Base-by-base conservation (phyloP, 306 rosid species). In the Corylus heterophylla region DNA sequence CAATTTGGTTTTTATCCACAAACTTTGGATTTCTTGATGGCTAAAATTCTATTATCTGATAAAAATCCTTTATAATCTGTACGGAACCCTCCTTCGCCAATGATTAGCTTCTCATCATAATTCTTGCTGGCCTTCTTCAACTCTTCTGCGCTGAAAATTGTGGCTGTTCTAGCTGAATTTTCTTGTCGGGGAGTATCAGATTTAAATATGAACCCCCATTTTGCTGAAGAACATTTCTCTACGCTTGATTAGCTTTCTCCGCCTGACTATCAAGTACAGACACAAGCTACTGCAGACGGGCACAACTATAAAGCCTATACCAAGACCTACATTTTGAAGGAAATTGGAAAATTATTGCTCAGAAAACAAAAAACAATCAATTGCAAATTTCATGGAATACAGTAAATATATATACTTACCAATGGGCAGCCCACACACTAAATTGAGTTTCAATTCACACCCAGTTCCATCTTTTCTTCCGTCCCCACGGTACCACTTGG, bases 31-130 rank as follows among this genome's bases (percentile, higher is more conserved):
- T 62, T 73, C 37, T 63, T 73, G 7, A 73, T 73, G 12, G 78
- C 74, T 12, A 62, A 74, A 22, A 47, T 50, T 25, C 14, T 62
- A 16, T 22, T 12, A 50, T 73, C 54, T 8, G 54, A 0, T 42
- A 62, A 9, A 3, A 55, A 0, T 1, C 71, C 83, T 80, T 29
- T 67, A 45, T 61, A 73, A 52, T 73, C 68, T 2, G 73, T 63
- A 2, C 83, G 78, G 9, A n/a, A 72, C 6, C 78, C 78, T 37
- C 83, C 83, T 63, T 13, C 25, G 45, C 83, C 83, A 10, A 79
- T 64, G 66, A 79, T 49, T 16, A n/a, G 12, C 13, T 12, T 54
- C 29, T 73, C 74, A 20, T 74, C 63, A 16, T 47, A 79, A 35
- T 79, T 52, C 66, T 73, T 73, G 44, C 74, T 62, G 11, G 74